Evolutionary conservation across 2,329 filamentous ascomycete genomes (phyloP).

Genomic region (Colletotrichum sansevieriae): DNA sequence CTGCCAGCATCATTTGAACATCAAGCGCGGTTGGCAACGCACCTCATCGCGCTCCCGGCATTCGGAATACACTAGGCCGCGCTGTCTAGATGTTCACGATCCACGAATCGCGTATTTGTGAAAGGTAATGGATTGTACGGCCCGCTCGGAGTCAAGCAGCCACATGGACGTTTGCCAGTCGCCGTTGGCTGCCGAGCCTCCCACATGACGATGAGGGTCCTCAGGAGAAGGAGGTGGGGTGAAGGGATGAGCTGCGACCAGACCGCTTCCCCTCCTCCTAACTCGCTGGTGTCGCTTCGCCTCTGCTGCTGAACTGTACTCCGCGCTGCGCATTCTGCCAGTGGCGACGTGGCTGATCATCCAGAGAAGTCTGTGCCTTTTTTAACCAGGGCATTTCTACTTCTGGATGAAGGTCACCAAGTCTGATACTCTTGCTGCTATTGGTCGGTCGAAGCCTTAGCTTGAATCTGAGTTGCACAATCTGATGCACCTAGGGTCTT

Average conservation of each 20-base stretch:
- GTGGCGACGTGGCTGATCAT: conserved; percentile 35
- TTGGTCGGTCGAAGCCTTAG: conserved; percentile 28
- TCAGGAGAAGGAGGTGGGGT: conserved; percentile 1
- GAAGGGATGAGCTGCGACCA: conserved; percentile 16
- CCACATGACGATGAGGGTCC: conserved; percentile 34
- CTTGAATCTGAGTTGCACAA: conserved; percentile 10
- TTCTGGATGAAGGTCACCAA: conserved; percentile 1
- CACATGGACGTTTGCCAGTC: conserved; percentile 22
- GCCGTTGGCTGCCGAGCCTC: conserved; percentile 18
- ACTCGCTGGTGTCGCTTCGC: not conserved
- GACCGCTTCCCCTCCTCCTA: too few species aligned
- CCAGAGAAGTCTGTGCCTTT: conserved; percentile 23
- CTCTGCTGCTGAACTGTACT: not conserved
- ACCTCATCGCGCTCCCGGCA: conserved; percentile 19
- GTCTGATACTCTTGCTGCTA: conserved; percentile 1
- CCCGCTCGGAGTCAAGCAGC: conserved; percentile 12
- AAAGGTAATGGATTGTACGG: conserved; percentile 39
- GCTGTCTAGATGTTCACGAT: conserved; percentile 4
- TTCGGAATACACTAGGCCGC: not conserved
- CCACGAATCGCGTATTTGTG: conserved; percentile 41
- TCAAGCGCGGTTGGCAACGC: conserved; percentile 10
- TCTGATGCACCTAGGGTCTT: conserved; percentile 38
- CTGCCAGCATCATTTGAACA: not conserved
- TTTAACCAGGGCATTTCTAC: not conserved
- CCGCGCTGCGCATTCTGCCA: conserved; percentile 24